Base-by-base conservation (phyloP, 139 green algal species). In the Ettlia oleoabundans region DNA sequence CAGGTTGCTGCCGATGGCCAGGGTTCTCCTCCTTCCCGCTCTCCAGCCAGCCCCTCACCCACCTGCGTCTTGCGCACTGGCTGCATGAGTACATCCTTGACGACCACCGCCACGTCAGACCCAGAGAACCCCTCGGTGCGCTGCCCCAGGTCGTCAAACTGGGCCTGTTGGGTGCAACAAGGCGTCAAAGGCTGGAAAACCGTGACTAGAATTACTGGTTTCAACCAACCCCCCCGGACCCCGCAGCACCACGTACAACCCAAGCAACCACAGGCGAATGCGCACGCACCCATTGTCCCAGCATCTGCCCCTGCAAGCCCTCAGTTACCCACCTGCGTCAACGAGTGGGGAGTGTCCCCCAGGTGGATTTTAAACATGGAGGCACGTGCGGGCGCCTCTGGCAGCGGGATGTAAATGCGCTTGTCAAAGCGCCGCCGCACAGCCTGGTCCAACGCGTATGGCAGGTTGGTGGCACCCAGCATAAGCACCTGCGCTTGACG, bases 71-170 rank as follows among this genome's bases (percentile, higher is more conserved):
- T 94, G 18, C 97, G 92, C 78, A 99, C 95, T 53, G 97, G 97
- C 90, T 99, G 93, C 92, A 99, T 98, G 8, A 99, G 92, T 70
- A 99, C 97, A 78, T 99, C 97, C 90, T 99, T 98, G 40, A 98
- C 95, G 19, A 93, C 82, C 38, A 95, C 89, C 66, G 78, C 88
- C 26, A 97, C 84, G 76, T 98, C 95, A 7, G 88, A 94, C 41
- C 94, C 97, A 28, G 91, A 96, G 86, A 98, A 98, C 51, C 97
- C 97, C 67, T 98, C 93, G 1, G 95, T 98, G 24, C 76, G 81
- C 15, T 51, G 73, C 0, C 89, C 97, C 51, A 99, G 89, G 80
- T 94, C 88, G 8, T 94, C 82, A 80, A 95, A 99, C 76, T 98
- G 93, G 58, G 97, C 90, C 71, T 78, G 71, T 2, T 40, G 68